Conservation (phyloP, 2,329 filamentous ascomycete genomes). For the Colletotrichum ledebouriae region DNA sequence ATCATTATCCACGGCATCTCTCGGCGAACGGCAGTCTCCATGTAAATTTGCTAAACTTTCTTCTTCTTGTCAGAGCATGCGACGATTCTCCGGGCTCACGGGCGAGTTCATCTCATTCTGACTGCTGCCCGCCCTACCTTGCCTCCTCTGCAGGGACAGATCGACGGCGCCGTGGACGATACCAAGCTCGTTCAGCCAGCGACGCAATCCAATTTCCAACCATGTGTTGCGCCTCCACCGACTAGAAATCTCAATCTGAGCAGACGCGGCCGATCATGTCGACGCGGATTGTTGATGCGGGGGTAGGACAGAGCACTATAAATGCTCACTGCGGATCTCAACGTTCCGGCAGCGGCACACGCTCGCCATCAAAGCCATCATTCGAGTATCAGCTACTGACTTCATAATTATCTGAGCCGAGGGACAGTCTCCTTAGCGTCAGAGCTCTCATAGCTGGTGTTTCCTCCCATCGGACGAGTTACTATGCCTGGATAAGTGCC, state of each 20-base stretch:
- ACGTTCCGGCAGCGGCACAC: no score
- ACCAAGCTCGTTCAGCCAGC: constrained; percentile 14
- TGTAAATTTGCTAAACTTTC: constrained; percentile 20
- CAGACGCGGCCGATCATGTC: background rate
- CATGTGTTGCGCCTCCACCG: constrained; percentile 21
- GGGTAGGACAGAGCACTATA: background rate
- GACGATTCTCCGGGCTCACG: constrained; percentile 1
- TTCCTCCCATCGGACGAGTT: constrained; percentile 12
- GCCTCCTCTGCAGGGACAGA: background rate
- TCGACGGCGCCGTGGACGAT: constrained; percentile 26
- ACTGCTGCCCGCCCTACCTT: background rate
- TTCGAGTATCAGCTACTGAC: no score
- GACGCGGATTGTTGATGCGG: constrained; percentile 9
- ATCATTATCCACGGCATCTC: constrained; percentile 1
- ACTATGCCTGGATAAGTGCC: constrained; percentile 16
- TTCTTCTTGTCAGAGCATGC: constrained; percentile 33
- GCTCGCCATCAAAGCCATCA: no score
- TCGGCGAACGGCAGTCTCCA: constrained; percentile 30
- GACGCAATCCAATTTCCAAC: constrained; percentile 33
- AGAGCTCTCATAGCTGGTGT: constrained; percentile 11
- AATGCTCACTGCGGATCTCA: no score
- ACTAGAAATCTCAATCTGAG: background rate
- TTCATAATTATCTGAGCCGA: no score
- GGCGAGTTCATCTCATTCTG: constrained; percentile 3
- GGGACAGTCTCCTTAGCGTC: background rate